Evolutionary conservation across 2,329 filamentous ascomycete species (phyloP).

Genomic region (Xylaria hypoxylon): DNA sequence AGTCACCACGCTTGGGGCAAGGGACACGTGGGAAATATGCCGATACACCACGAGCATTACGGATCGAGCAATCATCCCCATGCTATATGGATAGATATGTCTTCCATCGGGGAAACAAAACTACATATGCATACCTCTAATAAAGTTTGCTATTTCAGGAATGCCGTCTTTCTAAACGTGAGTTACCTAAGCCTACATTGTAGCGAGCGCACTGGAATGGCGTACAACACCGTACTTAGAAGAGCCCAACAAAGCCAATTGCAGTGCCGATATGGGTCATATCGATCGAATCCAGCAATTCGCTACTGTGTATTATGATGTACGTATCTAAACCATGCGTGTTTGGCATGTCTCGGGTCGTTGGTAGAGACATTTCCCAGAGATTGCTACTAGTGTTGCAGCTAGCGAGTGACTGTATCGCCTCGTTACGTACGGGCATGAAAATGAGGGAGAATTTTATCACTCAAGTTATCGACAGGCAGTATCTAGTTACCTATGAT

Average conservation of each 20-base stretch:
- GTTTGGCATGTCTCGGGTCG: slow-evolving; percentile 37
- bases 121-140: not conserved
- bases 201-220: slow-evolving; percentile 19
- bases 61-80: not conserved
- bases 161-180: not conserved
- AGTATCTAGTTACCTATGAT: slow-evolving; percentile 21
- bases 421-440: slow-evolving; percentile 3
- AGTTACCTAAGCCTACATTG: not conserved
- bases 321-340: slow-evolving; percentile 11
- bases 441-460: slow-evolving; percentile 11
- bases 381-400: not conserved
- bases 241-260: slow-evolving; percentile 28
- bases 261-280: slow-evolving; percentile 10
- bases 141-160: not conserved
- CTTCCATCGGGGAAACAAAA: not conserved
- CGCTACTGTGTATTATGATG: not conserved
- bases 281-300: slow-evolving; percentile 21
- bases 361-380: slow-evolving; percentile 20
- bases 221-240: not conserved
- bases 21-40: slow-evolving; percentile 8
- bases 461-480: slow-evolving; percentile 1
- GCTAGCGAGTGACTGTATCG: not conserved
- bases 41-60: slow-evolving; percentile 4
- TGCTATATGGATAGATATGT: not conserved
- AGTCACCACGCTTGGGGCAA: not conserved